A percentile compares a stretch with the other conserved stretches of the same genome.
Conservation (phyloP, 1,139 yeast species). For the Taphrina communis region DNA sequence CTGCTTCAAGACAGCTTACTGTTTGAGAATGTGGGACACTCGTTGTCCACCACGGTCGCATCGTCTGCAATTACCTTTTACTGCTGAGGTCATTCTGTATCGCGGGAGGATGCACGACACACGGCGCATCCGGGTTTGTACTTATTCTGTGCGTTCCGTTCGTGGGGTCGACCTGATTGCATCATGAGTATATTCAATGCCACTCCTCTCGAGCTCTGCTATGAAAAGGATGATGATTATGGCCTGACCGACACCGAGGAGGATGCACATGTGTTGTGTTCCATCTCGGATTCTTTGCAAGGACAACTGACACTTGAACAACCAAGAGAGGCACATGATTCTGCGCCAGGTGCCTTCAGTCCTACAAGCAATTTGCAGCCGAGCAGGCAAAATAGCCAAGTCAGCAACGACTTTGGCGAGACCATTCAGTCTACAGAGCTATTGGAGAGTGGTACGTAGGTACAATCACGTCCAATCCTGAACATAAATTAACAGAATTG, state of each 20-base stretch:
- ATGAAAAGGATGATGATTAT: slow-evolving; percentile 2
- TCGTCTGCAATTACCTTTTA: no score
- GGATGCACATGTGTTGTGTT: neutral
- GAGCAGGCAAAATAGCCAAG: neutral
- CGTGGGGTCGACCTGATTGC: slow-evolving; percentile 12
- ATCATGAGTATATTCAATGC: neutral
- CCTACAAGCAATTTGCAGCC: neutral
- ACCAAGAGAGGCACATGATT: neutral
- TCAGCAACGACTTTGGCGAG: neutral
- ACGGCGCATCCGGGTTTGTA: no score
- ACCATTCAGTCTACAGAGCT: neutral
- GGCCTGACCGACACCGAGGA: slow-evolving; percentile 17
- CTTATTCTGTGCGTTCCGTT: neutral
- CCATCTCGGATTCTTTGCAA: neutral
- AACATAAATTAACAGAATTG: neutral
- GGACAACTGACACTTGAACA: neutral
- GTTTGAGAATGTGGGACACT: no score
- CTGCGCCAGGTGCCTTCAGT: neutral
- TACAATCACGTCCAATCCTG: neutral
- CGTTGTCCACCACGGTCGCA: no score
- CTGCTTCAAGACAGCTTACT: no score
- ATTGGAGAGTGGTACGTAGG: slow-evolving; percentile 24
- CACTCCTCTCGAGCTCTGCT: neutral
- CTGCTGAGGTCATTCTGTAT: no score
- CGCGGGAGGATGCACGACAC: no score